Base-by-base conservation (phyloP, 306 rosid species). In the Pachyrhizus erosus region DNA sequence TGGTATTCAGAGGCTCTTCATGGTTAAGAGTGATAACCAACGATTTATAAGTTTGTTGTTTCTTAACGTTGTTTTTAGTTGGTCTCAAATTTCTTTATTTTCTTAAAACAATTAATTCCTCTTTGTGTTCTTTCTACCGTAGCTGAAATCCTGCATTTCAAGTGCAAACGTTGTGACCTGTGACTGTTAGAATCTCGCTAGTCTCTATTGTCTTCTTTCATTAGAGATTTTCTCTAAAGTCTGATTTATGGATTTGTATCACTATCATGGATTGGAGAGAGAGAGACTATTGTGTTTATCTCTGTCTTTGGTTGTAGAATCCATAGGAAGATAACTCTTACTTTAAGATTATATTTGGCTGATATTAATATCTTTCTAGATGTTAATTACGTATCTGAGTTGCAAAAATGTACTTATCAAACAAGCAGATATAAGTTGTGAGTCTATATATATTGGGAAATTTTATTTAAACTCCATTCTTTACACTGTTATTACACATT, bases 11-110 rank as follows among this genome's bases (percentile, higher is more conserved):
- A 55, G 21, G 15, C 62, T 4, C 4, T 57, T 43, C 27, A 7
- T 21, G 49, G 14, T 57, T 54, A n/a, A 27, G 43, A 20, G 46
- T 42, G 24, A 23, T 55, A 18, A 29, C 2, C 15, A 37, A 29
- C 64, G 13, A 60, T 60, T 72, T 23, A 26, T 33, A n/a, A 68
- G 73, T 27, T 72, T 80, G 15, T 69, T 55, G n/a, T 18, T 70
- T 58, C 12, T n/a, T 18, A 26, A 26, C 2, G 17, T 79, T 79
- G 58, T 45, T 61, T 45, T 58, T 45, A 5, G 14, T n/a, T 23
- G 79, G 54, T 49, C 2, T 73, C 11, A 24, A 61, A 7, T 71
- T 29, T 27, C 34, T 9, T 27, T 5, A 2, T 49, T 17, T 3
- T 48, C 21, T 9, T 4, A 37, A 27, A 27, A 27, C 3, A 8